Evolutionary conservation across 1,139 yeast species (phyloP), one percentile per base, ranked within the genome.

Genomic region (Scheffersomyces titani): DNA sequence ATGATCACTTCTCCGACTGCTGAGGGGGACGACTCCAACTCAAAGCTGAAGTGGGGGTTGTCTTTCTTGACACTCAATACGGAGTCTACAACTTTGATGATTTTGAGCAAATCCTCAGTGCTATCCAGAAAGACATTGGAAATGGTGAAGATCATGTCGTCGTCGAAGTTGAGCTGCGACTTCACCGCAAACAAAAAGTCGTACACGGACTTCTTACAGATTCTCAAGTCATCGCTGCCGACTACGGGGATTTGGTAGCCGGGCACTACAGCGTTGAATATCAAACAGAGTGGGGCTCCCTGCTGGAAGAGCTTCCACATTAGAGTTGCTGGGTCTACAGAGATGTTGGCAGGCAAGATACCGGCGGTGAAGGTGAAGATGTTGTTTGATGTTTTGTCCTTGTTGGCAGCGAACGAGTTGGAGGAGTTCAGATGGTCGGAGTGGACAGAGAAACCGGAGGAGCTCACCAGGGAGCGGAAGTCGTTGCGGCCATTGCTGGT

Each of bases 271-370:
- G 80, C 73, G 73, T 94, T 93, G 78, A 89, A 91, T 7, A 94
- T 76, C 52, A 91, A 83, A 71, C 99, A 93, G 52, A 94, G 80
- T 6, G 98, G 97, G 2, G 97, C 89, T 6, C 99, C 99, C 66
- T 90, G 92, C 65, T 94, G 96, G 67, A 94, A 88, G 51, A 94
- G 77, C 64, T 91, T 88, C 87, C 97, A 91, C 53, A 94, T 73
- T 62, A 92, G 93, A 1, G 98, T 92, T 2, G 91, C 98, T 2
- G 99, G 98, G 69, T 94, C 99, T 65, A 90, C 89, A 56, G 84
- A 83, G 57, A 85, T 80, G 55, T 83, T 86, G 3, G 91, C 89
- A 2, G 96, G 96, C 52, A 89, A 74, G 19, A 88, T 87, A 30
- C 96, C 96, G 50, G 91, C 89, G 44, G 90, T 83, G 70, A 87